These are phyloP conservation scores for Funneliformis caledonium DNA, from an alignment of 371 early-diverging fungal species.

Conservation along the genomic window DNA sequence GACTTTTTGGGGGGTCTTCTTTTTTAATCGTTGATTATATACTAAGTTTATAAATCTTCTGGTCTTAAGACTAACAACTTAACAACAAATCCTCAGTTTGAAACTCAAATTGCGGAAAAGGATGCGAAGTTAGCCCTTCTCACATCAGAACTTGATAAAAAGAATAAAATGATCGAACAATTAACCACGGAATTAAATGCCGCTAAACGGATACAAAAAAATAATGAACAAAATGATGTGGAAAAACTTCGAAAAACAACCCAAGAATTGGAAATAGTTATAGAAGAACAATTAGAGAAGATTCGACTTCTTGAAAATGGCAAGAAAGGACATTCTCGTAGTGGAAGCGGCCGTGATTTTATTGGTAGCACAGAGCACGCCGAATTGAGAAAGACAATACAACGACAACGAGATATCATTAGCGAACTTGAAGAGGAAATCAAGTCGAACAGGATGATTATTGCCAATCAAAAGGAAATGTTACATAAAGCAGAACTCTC, in stretches of 20 bases:
- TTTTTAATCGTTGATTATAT: neutral
- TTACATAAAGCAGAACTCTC: neutral
- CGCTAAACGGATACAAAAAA: neutral
- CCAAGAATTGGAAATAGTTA: neutral
- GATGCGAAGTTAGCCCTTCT: neutral
- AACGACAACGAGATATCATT: neutral
- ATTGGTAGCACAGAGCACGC: neutral
- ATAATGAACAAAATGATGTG: neutral
- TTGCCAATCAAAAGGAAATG: constrained; percentile 29
- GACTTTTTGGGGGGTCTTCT: neutral
- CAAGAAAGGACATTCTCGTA: neutral
- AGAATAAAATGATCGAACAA: neutral
- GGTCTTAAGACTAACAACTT: neutral
- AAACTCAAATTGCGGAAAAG: neutral
- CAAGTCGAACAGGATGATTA: neutral
- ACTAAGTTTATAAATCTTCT: neutral
- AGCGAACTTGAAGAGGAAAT: neutral
- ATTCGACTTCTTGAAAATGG: neutral
- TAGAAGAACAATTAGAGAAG: neutral
- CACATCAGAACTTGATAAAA: neutral
- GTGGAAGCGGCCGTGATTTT: neutral
- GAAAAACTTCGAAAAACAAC: neutral
- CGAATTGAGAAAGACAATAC: constrained; percentile 12
- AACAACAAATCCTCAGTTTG: neutral
- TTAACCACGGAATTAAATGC: neutral